Evolutionary conservation across 768 basidiomycete genomes (phyloP).

Genomic region (Dendrothele bispora): DNA sequence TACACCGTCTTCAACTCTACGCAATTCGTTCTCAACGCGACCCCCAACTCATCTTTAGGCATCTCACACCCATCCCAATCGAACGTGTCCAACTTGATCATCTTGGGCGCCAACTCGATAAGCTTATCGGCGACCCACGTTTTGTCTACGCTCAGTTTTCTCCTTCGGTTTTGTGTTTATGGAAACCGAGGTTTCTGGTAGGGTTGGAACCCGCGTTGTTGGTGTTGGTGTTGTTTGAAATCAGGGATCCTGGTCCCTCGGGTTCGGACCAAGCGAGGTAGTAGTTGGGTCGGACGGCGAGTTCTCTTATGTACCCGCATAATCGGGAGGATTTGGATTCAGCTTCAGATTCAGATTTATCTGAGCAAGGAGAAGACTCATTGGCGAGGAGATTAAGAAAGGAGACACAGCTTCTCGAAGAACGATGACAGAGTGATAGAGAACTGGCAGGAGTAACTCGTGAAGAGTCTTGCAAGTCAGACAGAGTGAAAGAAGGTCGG

Average conservation of each 20-base stretch:
- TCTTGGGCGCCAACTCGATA: conserved; percentile 26
- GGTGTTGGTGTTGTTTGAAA: too few relatives aligned
- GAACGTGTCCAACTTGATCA: conserved; percentile 40
- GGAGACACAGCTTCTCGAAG: conserved; percentile 36
- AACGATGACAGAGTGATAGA: conserved; percentile 47
- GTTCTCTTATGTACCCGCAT: conserved; percentile 38
- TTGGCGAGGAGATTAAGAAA: conserved; percentile 36
- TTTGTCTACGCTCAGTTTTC: conserved; percentile 42
- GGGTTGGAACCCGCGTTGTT: too few relatives aligned
- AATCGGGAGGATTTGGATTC: too few relatives aligned
- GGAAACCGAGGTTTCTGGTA: too few relatives aligned
- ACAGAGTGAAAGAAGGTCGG: too few relatives aligned
- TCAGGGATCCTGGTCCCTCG: too few relatives aligned
- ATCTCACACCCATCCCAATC: conserved; percentile 53
- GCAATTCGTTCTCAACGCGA: conserved; percentile 35
- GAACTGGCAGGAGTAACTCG: conserved; percentile 27
- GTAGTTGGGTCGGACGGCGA: conserved; percentile 50
- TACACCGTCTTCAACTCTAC: conserved; percentile 40
- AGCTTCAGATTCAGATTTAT: conserved; percentile 42
- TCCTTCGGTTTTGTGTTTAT: too few relatives aligned
- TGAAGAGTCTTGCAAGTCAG: too few relatives aligned
- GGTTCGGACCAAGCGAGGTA: conserved; percentile 50
- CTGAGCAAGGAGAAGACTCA: conserved; percentile 34
- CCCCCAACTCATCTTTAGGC: conserved; percentile 43
- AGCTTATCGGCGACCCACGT: conserved; percentile 40